Base-by-base conservation (phyloP, 495 filamentous ascomycete genomes). In the Cryomyces antarcticus region DNA sequence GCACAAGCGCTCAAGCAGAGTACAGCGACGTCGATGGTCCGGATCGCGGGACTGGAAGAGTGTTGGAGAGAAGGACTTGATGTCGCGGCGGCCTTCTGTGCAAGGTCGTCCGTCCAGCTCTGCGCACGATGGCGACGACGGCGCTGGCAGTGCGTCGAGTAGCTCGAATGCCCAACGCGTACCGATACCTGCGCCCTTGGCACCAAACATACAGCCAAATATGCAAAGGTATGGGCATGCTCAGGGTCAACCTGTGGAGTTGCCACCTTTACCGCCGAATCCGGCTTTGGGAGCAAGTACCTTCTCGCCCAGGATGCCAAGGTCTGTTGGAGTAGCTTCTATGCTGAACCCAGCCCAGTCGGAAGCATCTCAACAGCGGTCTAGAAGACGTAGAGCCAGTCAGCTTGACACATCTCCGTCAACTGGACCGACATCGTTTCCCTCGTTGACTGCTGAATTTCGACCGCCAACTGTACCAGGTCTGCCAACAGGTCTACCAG, bases 281-380 rank as follows among this genome's bases (percentile, higher is more conserved):
- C 34, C 28, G 11, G 28, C 30, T 31, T 11, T 11, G 4, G 17
- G 30, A 9, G 36, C 17, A n/a, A 37, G 36, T 2, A 41, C 31
- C 7, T 39, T 37, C 24, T n/a, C 37, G 27, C 40, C 37, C 12
- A 28, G 40, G 29, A 34, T 42, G 36, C 24, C 45, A n/a, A 31
- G 52, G 12, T 28, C 51, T 9, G 38, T 48, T 4, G 52, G 52
- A 2, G 46, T 57, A 1, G 45, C 44, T 27, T 48, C 51, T 7
- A 52, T 57, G 6, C 41, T 57, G 4, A 57, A 54, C 40, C 44
- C 52, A 9, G 11, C 42, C 5, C 43, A 42, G 9, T 11, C 27
- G 17, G 54, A 54, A 10, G 17, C 27, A 30, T 41, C 45, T 4
- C 29, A 33, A 9, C 28, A 17, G 11, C 30, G 24, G 11, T 35